Evolutionary conservation across 495 filamentous ascomycete genomes (phyloP), one percentile per base, ranked within the genome.

Genomic region (Penicillium simplicissimum): DNA sequence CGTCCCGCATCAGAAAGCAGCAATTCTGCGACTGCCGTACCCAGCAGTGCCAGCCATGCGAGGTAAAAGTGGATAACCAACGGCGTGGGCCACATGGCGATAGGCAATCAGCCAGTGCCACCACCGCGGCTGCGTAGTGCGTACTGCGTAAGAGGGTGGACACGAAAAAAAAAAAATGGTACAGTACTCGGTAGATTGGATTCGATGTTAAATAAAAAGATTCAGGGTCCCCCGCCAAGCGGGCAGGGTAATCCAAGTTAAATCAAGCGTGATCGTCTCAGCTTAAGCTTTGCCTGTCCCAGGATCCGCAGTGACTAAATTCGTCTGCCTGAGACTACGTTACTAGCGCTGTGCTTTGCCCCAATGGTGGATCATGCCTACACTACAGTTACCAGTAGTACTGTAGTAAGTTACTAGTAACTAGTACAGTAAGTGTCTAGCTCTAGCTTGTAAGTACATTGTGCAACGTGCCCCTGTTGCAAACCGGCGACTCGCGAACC

Each of bases 11-110:
- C 19, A 52, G 14, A 19, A 51, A 47, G 37, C 14, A 65, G 19
- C 15, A 49, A 28, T 9, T 37, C 38, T 21, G 58, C 53, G 28
- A 37, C 51, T 2, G 36, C 53, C 8, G 47, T 14, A 14, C 2
- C 45, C 15, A 67, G n/a, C 7, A 65, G 25, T n/a, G 56, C 37
- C 47, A 66, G 57, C 60, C 64, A 66, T 36, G 58, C 13, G 14
- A 66, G 53, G 42, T 52, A 53, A 42, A 52, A 61, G 40, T 42
- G 60, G 57, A 60, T 61, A 45, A 59, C 64, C 60, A 60, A 60
- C 38, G 43, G 38, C 13, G 57, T 54, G 57, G 52, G 59, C 43
- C 59, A 57, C 64, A 66, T 66, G 57, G 64, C 61, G 49, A 62
- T 35, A 21, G 40, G 25, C 38, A 28, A 5, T 31, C 31, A 9